Percentiles rank a stretch among this genome's conserved stretches.
Evolutionary conservation across 257 asterid species (phyloP).

Genomic region (Haberlea rhodopensis): DNA sequence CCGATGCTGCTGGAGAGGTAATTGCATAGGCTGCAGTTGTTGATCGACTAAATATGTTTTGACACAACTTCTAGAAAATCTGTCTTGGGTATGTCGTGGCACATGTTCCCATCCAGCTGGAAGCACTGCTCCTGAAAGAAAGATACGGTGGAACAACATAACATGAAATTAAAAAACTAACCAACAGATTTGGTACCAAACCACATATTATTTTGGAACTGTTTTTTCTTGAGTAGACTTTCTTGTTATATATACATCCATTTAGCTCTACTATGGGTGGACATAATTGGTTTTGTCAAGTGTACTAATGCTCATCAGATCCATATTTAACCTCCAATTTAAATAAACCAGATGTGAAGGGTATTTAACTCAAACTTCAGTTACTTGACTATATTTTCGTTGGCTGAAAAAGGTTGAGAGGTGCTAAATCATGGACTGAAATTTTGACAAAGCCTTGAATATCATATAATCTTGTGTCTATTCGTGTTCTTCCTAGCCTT

Average conservation of each 20-base stretch:
- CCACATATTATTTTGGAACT: constrained; percentile 5
- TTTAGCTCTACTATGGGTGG: not conserved
- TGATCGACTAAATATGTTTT: constrained; percentile 8
- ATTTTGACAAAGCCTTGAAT: not conserved
- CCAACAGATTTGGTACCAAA: constrained; percentile 10
- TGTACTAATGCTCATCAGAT: constrained; percentile 7
- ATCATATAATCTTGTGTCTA: not conserved
- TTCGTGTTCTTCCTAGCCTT: not conserved
- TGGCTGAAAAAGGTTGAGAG: not conserved
- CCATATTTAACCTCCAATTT: constrained; percentile 7
- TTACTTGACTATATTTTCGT: constrained; percentile 2
- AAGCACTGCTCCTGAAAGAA: not conserved
- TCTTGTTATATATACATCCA: constrained; percentile 5
- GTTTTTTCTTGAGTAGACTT: not conserved
- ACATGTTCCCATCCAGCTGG: not conserved
- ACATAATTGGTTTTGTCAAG: not conserved
- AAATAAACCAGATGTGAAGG: not conserved
- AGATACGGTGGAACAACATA: not conserved
- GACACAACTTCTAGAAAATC: constrained; percentile 2
- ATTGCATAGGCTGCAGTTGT: constrained; percentile 22
- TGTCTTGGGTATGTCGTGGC: constrained; percentile 5
- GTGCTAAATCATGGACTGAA: not conserved
- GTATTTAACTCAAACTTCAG: constrained; percentile 2
- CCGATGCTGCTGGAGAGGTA: constrained; percentile 99
- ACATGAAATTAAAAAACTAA: not conserved